These are phyloP conservation scores for Nicotiana tomentosiformis DNA, from an alignment of 257 asterid species.

Conservation along the genomic window DNA sequence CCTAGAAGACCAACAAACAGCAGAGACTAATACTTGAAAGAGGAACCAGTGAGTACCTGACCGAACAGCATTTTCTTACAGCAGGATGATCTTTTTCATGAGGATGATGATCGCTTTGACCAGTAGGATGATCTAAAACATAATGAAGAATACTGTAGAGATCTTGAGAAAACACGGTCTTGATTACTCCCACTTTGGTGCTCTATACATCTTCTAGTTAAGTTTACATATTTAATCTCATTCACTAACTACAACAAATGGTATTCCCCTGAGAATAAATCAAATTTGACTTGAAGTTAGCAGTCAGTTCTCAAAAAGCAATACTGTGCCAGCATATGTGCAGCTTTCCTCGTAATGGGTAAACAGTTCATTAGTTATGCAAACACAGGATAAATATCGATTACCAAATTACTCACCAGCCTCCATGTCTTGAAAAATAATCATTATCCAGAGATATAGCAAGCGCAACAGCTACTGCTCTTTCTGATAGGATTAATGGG, in stretches of 20 bases:
- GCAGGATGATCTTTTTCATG: neutral
- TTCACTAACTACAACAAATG: constrained; percentile 24
- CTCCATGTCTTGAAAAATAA: constrained; percentile 90
- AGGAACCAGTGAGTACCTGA: neutral
- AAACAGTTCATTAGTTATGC: neutral
- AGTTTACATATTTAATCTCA: constrained; percentile 1
- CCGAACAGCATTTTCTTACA: neutral
- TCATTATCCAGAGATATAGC: constrained; percentile 91
- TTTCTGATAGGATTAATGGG: constrained; percentile 70
- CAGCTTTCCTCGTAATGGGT: neutral
- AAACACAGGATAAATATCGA: neutral
- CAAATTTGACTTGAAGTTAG: constrained; percentile 1
- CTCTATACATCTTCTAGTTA: neutral
- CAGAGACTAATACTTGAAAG: neutral
- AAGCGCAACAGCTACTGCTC: constrained; percentile 89
- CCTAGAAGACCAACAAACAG: neutral
- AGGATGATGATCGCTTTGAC: too few species aligned
- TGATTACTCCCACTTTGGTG: neutral
- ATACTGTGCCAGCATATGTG: neutral
- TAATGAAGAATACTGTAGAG: neutral
- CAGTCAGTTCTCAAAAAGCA: neutral
- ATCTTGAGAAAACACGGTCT: neutral
- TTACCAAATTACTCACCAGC: constrained; percentile 56
- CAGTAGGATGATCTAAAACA: constrained; percentile 1
- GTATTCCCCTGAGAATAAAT: constrained; percentile 26